Percentiles rank a stretch among this genome's conserved stretches.
These are phyloP conservation scores for Trifolium subterraneum DNA, from an alignment of 306 rosid genomes.

Conservation along the genomic window DNA sequence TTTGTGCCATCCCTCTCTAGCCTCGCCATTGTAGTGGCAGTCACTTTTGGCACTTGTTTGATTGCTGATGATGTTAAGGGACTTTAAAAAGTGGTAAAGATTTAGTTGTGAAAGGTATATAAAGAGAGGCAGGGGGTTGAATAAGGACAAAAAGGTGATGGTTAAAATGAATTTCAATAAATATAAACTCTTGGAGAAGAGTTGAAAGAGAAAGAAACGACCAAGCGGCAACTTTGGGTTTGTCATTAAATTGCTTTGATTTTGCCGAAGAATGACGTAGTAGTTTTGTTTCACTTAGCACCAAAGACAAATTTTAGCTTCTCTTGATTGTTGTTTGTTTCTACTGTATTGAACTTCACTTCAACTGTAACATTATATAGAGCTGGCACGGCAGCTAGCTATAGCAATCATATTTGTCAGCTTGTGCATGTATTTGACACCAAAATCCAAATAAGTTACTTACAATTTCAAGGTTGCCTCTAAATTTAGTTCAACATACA, in stretches of 20 bases:
- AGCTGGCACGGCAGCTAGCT: slow-evolving; percentile 30
- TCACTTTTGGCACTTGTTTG: slow-evolving; percentile 44
- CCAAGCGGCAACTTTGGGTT: slow-evolving; percentile 60
- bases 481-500: neutral
- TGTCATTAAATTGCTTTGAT: slow-evolving; percentile 54
- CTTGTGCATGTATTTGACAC: slow-evolving; percentile 4
- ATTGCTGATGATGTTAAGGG: slow-evolving; percentile 29
- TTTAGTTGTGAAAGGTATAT: slow-evolving; percentile 42
- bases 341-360: neutral
- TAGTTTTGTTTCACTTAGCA: slow-evolving; percentile 45
- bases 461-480: slow-evolving; percentile 19
- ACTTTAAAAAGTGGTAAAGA: slow-evolving; percentile 40
- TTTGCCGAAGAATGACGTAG: slow-evolving; percentile 36
- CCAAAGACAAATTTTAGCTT: slow-evolving; percentile 35
- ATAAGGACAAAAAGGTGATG: slow-evolving; percentile 48
- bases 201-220: slow-evolving; percentile 31
- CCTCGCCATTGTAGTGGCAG: slow-evolving; percentile 51
- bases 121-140: slow-evolving; percentile 22
- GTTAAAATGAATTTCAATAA: slow-evolving; percentile 38
- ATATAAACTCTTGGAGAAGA: slow-evolving; percentile 12
- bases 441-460: slow-evolving; percentile 15
- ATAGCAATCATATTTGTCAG: slow-evolving; percentile 16
- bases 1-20: slow-evolving; percentile 43
- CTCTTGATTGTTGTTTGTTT: slow-evolving; percentile 16
- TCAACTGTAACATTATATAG: slow-evolving; percentile 3